A percentile compares a stretch with the other conserved stretches of the same genome.
Conservation (phyloP, 2,329 filamentous ascomycete genomes). For the Metarhizium anisopliae region DNA sequence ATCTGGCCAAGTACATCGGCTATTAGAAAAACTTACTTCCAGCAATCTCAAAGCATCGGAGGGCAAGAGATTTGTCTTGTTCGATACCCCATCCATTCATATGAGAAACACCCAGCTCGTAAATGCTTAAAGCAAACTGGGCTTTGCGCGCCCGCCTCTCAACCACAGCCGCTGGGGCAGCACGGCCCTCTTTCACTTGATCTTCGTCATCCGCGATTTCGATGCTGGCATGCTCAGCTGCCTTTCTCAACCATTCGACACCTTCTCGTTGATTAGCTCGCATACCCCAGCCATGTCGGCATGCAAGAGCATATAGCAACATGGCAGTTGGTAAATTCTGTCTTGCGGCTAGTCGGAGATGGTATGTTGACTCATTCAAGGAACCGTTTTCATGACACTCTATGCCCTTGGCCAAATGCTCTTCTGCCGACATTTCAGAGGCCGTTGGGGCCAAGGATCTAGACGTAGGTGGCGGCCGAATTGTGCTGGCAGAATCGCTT, state of each 20-base stretch:
- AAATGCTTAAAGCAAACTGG: slow-evolving; percentile 91
- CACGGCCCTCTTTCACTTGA: slow-evolving; percentile 51
- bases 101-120: slow-evolving; percentile 91
- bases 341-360: slow-evolving; percentile 80
- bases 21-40: slow-evolving; percentile 47
- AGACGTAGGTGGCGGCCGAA: slow-evolving; percentile 30
- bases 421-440: slow-evolving; percentile 69
- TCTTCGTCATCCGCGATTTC: slow-evolving; percentile 80
- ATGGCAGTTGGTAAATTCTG: slow-evolving; percentile 86
- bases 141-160: slow-evolving; percentile 79
- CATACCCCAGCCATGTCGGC: slow-evolving; percentile 97
- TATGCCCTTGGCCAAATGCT: slow-evolving; percentile 86
- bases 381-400: slow-evolving; percentile 81
- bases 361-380: slow-evolving; percentile 90
- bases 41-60: slow-evolving; percentile 94
- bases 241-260: slow-evolving; percentile 84
- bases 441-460: slow-evolving; percentile 43
- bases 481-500: slow-evolving; percentile 46
- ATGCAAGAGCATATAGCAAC: slow-evolving; percentile 91
- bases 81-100: slow-evolving; percentile 98
- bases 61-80: slow-evolving; percentile 77
- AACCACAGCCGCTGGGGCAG: slow-evolving; percentile 43
- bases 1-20: background rate
- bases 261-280: slow-evolving; percentile 83
- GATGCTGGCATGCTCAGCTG: slow-evolving; percentile 72